Percentiles rank a stretch among this genome's conserved stretches.
These are phyloP conservation scores for Euphorbia celastroides DNA, from an alignment of 441 rosid genomes.

Conservation along the genomic window DNA sequence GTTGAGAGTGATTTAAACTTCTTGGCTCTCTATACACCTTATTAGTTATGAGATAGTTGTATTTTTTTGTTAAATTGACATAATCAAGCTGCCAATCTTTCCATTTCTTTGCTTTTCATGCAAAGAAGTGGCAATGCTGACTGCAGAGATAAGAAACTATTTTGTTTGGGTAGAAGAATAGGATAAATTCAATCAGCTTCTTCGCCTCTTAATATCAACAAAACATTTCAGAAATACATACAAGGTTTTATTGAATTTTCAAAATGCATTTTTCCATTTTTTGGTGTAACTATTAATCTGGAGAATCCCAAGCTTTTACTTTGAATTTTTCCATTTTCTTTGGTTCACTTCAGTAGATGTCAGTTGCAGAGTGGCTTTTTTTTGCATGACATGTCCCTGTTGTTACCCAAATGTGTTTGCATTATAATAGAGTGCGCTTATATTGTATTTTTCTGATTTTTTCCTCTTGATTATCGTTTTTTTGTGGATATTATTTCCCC, in stretches of 20 bases:
- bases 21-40: background rate
- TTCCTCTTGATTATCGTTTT: constrained; percentile 23
- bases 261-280: background rate
- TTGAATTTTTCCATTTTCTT: background rate
- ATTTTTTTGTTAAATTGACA: background rate
- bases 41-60: background rate
- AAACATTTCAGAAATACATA: constrained; percentile 1
- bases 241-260: background rate
- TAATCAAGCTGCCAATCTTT: background rate
- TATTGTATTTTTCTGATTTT: constrained; percentile 10
- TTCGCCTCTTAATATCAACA: background rate
- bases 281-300: background rate
- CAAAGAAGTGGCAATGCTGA: background rate
- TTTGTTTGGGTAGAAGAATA: background rate
- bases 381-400: too few relatives aligned
- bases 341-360: background rate
- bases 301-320: background rate
- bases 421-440: background rate
- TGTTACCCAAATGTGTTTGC: too few relatives aligned
- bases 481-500: constrained; percentile 34
- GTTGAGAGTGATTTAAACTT: background rate
- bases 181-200: background rate
- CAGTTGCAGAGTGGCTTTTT: background rate
- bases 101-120: background rate
- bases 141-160: background rate